Percentiles rank a stretch among this genome's conserved stretches.
phyloP scores from a whole-genome alignment of 2,329 filamentous ascomycete genomes.

The Annulohypoxylon truncatum region DNA sequence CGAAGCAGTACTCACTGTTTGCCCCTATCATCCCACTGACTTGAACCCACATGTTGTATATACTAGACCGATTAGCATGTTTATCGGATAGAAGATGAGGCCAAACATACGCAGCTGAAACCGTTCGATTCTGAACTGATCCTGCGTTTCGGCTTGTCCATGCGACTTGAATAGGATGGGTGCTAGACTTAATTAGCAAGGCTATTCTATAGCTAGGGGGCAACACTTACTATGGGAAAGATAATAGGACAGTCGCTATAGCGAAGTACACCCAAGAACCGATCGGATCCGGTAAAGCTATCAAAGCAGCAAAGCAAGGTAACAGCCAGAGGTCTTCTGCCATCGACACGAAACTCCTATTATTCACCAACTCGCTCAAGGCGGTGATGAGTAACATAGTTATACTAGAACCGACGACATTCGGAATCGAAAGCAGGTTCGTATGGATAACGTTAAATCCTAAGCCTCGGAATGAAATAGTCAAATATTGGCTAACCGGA shows the following conservation, averaged over 20 bases:
- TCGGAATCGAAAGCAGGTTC: slow-evolving; percentile 64
- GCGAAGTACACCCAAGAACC: slow-evolving; percentile 61
- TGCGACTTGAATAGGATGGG: slow-evolving; percentile 68
- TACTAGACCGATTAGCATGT: slow-evolving; percentile 48
- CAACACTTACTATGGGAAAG: slow-evolving; percentile 60
- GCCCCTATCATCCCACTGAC: slow-evolving; percentile 55
- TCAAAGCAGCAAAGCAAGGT: slow-evolving; percentile 63
- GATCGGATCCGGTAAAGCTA: slow-evolving; percentile 54
- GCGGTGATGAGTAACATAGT: slow-evolving; percentile 63
- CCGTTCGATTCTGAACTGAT: slow-evolving; percentile 67
- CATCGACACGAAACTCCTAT: slow-evolving; percentile 61
- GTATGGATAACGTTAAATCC: slow-evolving; percentile 59
- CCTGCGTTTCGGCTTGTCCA: slow-evolving; percentile 69
- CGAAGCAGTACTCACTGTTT: slow-evolving; percentile 48
- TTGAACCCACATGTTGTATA: slow-evolving; percentile 64
- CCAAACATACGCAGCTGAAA: slow-evolving; percentile 54
- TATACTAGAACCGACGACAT: slow-evolving; percentile 60
- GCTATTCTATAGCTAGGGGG: too few relatives aligned
- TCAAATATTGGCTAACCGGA: slow-evolving; percentile 52
- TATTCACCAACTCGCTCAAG: slow-evolving; percentile 61
- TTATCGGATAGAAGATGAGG: slow-evolving; percentile 32
- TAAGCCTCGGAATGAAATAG: slow-evolving; percentile 43
- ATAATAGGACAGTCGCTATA: slow-evolving; percentile 60
- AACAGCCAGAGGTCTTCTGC: slow-evolving; percentile 65
- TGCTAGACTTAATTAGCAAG: slow-evolving; percentile 34